Evolutionary conservation across 306 rosid genomes (phyloP).

Genomic region (Amphicarpaea edgeworthii): DNA sequence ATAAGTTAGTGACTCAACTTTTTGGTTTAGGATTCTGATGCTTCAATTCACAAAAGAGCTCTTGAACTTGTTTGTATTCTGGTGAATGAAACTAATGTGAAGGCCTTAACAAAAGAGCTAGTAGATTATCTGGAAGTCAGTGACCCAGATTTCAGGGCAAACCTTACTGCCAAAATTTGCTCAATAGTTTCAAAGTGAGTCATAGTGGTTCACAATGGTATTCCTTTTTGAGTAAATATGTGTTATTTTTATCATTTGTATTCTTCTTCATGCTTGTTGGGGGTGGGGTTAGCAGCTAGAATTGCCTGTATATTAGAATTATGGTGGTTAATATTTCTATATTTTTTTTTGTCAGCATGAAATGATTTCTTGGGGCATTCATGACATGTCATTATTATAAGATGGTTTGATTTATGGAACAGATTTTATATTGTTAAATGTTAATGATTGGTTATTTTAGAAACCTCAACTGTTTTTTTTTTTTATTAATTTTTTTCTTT

Average conservation of each 20-base stretch:
- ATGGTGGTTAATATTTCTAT: background rate
- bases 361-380: background rate
- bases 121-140: slow-evolving; percentile 24
- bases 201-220: background rate
- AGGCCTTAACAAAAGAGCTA: slow-evolving; percentile 19
- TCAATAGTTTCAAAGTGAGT: slow-evolving; percentile 28
- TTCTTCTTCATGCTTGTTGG: background rate
- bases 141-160: slow-evolving; percentile 1
- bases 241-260: background rate
- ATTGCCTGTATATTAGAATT: background rate
- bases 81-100: slow-evolving; percentile 30
- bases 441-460: background rate
- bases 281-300: background rate
- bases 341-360: background rate
- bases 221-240: slow-evolving; percentile 4
- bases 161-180: slow-evolving; percentile 23
- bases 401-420: background rate
- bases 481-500: too few relatives aligned
- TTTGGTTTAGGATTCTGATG: slow-evolving; percentile 29
- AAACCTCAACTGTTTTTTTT: background rate
- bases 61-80: slow-evolving; percentile 26
- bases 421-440: background rate
- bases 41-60: slow-evolving; percentile 19
- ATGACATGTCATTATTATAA: background rate
- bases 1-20: background rate